These are phyloP conservation scores for Fusarium agapanthi DNA, from an alignment of 2,329 filamentous ascomycete genomes.

Conservation along the genomic window DNA sequence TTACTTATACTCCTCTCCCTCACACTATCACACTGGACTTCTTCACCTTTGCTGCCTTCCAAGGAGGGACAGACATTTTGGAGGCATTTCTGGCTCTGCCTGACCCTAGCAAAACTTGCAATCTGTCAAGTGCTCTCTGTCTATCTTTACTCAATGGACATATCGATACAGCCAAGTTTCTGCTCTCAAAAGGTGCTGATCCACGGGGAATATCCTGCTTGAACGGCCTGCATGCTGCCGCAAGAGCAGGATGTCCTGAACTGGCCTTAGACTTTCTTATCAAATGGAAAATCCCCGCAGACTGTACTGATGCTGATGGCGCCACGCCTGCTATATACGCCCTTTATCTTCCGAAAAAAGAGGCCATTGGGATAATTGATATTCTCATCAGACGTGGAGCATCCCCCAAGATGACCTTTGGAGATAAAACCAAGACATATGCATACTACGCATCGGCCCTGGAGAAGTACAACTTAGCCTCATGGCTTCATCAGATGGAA, in stretches of 20 bases:
- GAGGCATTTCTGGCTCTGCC: too few species aligned
- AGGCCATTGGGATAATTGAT: not conserved
- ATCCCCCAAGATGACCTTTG: accelerated
- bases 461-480: accelerated
- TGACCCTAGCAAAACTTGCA: too few species aligned
- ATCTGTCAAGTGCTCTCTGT: not conserved
- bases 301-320: not conserved
- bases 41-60: too few species aligned
- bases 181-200: not conserved
- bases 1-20: accelerated
- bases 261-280: not conserved
- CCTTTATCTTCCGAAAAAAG: not conserved
- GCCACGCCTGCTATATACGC: not conserved
- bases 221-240: not conserved
- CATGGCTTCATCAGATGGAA: not conserved
- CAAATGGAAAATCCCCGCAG: not conserved
- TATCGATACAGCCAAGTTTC: not conserved
- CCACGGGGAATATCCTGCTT: not conserved
- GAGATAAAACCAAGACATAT: accelerated
- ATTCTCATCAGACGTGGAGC: not conserved
- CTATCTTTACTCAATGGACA: not conserved
- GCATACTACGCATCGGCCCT: accelerated
- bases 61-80: too few species aligned
- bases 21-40: too few species aligned
- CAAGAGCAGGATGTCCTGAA: not conserved